phyloP scores from a whole-genome alignment of 768 basidiomycete genomes.

The Agrocybe praecox region DNA sequence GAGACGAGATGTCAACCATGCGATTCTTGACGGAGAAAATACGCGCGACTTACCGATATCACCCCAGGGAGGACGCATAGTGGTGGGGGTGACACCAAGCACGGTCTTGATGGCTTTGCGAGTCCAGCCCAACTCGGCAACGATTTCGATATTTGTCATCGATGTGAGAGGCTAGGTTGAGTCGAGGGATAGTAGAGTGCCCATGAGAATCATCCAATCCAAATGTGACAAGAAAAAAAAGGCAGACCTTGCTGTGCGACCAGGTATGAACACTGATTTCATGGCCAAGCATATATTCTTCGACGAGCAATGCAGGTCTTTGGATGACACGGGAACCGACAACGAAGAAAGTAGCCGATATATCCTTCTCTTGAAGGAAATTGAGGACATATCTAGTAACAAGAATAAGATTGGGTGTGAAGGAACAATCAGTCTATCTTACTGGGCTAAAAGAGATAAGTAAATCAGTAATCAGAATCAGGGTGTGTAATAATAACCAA shows the following conservation, averaged over 20 bases:
- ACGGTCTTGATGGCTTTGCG: conserved; percentile 80
- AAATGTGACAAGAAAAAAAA: background rate
- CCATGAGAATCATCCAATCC: background rate
- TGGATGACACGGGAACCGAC: conserved; percentile 86
- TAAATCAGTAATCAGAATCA: conserved; percentile 8
- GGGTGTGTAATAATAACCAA: conserved; percentile 15
- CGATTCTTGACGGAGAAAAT: background rate
- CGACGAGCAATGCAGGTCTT: conserved; percentile 70
- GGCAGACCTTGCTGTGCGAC: conserved; percentile 67
- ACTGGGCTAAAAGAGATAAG: conserved; percentile 46
- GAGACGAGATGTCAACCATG: background rate
- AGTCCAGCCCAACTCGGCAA: conserved; percentile 94
- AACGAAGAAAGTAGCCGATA: conserved; percentile 90
- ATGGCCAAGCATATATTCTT: conserved; percentile 80
- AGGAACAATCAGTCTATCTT: background rate
- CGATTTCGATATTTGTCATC: conserved; percentile 79
- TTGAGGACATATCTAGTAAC: conserved; percentile 64
- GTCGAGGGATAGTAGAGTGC: conserved; percentile 6
- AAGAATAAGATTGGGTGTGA: background rate
- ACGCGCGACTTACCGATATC: conserved; percentile 57
- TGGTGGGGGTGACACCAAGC: conserved; percentile 75
- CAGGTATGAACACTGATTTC: conserved; percentile 90
- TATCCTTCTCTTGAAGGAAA: conserved; percentile 62
- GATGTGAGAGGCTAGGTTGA: conserved; percentile 57
- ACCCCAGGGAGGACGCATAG: conserved; percentile 82